Evolutionary conservation across 805 yeast genomes (phyloP).

Genomic region (Starmera quercuum): DNA sequence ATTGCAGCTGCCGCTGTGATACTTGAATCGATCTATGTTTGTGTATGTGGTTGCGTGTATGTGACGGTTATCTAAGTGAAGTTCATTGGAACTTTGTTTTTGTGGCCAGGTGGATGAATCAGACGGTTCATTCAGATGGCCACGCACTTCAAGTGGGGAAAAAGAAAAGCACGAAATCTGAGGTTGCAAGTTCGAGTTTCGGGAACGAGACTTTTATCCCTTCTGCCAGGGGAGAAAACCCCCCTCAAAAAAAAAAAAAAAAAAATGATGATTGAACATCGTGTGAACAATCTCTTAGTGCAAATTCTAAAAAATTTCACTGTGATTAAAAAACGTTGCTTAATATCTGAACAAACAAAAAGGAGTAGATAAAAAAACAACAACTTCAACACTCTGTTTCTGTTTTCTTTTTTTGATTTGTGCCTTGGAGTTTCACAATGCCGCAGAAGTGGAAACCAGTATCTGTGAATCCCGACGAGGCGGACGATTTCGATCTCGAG

Average conservation of each 20-base stretch:
- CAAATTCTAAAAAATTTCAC: constrained; percentile 12
- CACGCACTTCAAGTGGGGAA: neutral
- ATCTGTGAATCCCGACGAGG: constrained; percentile 17
- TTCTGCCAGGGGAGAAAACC: no score
- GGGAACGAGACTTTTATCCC: neutral
- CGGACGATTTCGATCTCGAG: constrained; percentile 21
- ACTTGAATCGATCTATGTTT: no score
- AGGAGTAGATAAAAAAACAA: no score
- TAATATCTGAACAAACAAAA: constrained; percentile 22
- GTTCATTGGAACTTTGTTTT: neutral
- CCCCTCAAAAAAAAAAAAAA: neutral
- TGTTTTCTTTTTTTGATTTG: constrained; percentile 1
- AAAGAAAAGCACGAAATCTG: no score
- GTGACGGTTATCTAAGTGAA: no score
- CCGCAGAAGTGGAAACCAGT: constrained; percentile 21
- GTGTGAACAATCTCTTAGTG: constrained; percentile 25
- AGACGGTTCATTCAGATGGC: no score
- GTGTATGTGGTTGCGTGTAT: no score
- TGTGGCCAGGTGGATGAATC: constrained; percentile 1
- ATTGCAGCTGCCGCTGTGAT: no score
- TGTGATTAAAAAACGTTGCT: constrained; percentile 23
- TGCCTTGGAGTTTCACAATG: constrained; percentile 6
- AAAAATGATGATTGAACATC: constrained; percentile 18
- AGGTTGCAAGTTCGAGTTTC: neutral
- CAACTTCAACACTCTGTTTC: no score